Base-by-base conservation (phyloP, 768 basidiomycete genomes). In the Mycena indigotica region DNA sequence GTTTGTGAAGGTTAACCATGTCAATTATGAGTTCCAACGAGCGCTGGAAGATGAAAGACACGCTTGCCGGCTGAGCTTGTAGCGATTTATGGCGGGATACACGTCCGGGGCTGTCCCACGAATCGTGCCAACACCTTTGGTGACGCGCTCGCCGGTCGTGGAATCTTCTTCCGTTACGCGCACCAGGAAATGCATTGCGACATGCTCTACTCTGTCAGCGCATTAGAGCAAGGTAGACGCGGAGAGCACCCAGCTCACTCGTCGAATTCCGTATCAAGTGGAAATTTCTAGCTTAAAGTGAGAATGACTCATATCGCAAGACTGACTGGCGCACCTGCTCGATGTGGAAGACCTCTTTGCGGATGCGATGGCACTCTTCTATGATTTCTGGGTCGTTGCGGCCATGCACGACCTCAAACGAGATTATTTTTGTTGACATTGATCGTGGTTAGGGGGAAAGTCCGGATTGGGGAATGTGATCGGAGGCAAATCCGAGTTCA, bases 211-310 rank as follows among this genome's bases (percentile, higher is more conserved):
- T 35, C 89, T 93, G 69, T 38, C 56, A 45, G 23, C 40, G 61
- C 56, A 29, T 45, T 5, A 35, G 10, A 53, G 56, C 52, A 57
- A 53, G 51, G 21, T 52, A 40, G 60, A 56, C 46, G 39, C 56
- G 52, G 45, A 38, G 58, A 48, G 44, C 39, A 53, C 52, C 72
- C 74, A 10, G n/a, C n/a, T 72, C 73, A 89, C 91, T 83, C 79
- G 72, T 94, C 92, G 63, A 88, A 77, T 72, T 95, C 92, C 6
- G 76, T 78, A 50, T 91, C 89, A 21, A 88, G 73, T 44, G 89
- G 80, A 66, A 93, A 94, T 38, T 77, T 76, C 72, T 91, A 64
- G n/a, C n/a, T n/a, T n/a, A n/a, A n/a, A n/a, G n/a, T n/a, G n/a
- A n/a, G 73, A 72, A 63, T 81, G 76, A 55, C 17, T 57, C 41